A percentile compares a stretch with the other conserved stretches of the same genome.
phyloP scores from a whole-genome alignment of 2,329 filamentous ascomycete species.

The Trichophaea hybrida region DNA sequence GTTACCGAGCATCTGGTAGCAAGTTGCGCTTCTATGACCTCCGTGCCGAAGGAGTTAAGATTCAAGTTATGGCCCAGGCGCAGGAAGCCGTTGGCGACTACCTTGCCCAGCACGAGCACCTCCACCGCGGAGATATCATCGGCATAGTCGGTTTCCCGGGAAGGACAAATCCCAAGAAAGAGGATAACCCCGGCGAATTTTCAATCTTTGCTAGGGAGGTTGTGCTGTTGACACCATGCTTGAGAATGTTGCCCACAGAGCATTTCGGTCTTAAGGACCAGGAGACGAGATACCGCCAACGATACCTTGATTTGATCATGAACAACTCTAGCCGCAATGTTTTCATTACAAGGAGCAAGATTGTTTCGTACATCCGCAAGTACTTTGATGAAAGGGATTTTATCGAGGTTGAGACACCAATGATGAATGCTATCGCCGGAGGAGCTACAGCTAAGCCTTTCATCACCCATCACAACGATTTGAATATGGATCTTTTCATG shows the following conservation, averaged over 20 bases:
- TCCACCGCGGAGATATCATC: conserved; percentile 85
- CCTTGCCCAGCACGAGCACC: conserved; percentile 73
- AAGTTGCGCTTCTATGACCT: conserved; percentile 91
- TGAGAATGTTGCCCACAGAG: conserved; percentile 79
- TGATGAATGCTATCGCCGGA: conserved; percentile 92
- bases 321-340: conserved; percentile 75
- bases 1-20: conserved; percentile 63
- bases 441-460: conserved; percentile 94
- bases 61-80: conserved; percentile 86
- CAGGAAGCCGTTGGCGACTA: conserved; percentile 65
- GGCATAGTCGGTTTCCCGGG: conserved; percentile 75
- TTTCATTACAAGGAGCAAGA: conserved; percentile 72
- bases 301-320: conserved; percentile 94
- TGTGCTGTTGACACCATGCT: conserved; percentile 71
- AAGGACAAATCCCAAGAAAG: conserved; percentile 74
- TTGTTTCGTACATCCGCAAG: conserved; percentile 72
- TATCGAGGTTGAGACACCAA: conserved; percentile 88
- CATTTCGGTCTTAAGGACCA: conserved; percentile 92
- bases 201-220: conserved; percentile 86
- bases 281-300: conserved; percentile 82
- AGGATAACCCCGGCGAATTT: conserved; percentile 72
- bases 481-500: conserved; percentile 89
- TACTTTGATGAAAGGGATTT: conserved; percentile 85
- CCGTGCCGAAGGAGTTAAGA: conserved; percentile 56
- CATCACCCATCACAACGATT: conserved; percentile 87